phyloP scores from a whole-genome alignment of 1,284 basidiomycete genomes.

The Anthracocystis panici-leucophaei region DNA sequence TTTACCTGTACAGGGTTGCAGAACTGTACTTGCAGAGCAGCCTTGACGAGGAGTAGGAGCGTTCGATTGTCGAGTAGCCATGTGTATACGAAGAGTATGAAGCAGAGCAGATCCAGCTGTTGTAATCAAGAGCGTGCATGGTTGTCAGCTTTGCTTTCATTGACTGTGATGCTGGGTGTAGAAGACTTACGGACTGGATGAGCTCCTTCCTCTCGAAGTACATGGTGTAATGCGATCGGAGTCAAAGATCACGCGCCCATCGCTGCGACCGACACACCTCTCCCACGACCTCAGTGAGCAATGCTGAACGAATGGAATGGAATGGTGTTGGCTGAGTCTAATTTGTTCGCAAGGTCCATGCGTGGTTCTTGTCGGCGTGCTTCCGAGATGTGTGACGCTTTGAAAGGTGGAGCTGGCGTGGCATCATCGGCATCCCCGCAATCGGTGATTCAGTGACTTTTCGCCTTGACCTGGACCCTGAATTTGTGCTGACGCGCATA shows the following conservation, averaged over 20 bases:
- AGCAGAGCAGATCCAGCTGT: constrained; percentile 54
- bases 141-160: constrained; percentile 1
- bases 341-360: constrained; percentile 10
- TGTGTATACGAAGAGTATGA: constrained; percentile 55
- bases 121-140: background rate
- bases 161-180: no score
- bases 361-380: constrained; percentile 3
- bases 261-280: constrained; percentile 10
- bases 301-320: background rate
- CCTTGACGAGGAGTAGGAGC: constrained; percentile 42
- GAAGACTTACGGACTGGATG: constrained; percentile 32
- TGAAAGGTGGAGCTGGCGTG: constrained; percentile 7
- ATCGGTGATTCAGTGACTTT: constrained; percentile 5
- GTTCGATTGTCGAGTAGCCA: constrained; percentile 56
- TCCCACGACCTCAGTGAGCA: background rate
- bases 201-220: constrained; percentile 54
- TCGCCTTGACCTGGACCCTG: constrained; percentile 4
- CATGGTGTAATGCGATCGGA: constrained; percentile 21
- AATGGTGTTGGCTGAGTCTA: background rate
- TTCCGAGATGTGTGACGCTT: constrained; percentile 4
- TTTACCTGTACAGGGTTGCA: constrained; percentile 48
- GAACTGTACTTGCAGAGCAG: constrained; percentile 48
- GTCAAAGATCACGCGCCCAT: constrained; percentile 14
- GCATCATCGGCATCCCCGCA: constrained; percentile 1
- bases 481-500: constrained; percentile 14